Evolutionary conservation across 495 filamentous ascomycete genomes (phyloP).

Genomic region (Hypoxylon lienhwacheense): DNA sequence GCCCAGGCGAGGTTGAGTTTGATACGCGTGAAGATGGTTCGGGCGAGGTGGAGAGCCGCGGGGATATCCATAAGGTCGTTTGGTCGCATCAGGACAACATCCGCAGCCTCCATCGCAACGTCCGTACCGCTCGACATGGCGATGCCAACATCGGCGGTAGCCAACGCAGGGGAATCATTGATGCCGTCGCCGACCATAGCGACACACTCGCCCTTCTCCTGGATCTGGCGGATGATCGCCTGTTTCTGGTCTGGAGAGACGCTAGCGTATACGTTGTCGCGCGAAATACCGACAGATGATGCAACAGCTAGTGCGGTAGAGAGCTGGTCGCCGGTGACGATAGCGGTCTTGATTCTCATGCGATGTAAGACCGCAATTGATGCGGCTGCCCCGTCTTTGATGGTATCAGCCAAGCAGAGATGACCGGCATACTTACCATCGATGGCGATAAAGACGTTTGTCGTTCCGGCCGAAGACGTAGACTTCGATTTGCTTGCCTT

Average conservation of each 20-base stretch:
- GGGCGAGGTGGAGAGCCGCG: constrained; percentile 77
- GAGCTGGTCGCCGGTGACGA: constrained; percentile 91
- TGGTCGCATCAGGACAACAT: constrained; percentile 92
- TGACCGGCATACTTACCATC: constrained; percentile 76
- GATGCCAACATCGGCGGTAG: constrained; percentile 90
- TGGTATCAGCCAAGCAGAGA: constrained; percentile 80
- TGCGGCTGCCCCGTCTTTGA: constrained; percentile 85
- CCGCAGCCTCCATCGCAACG: constrained; percentile 96
- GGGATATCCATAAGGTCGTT: constrained; percentile 91
- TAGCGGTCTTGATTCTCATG: constrained; percentile 82
- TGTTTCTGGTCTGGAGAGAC: constrained; percentile 89
- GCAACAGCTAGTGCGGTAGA: constrained; percentile 83
- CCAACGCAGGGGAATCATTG: constrained; percentile 96
- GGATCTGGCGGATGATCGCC: constrained; percentile 74
- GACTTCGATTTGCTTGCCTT: constrained; percentile 45
- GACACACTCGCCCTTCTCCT: constrained; percentile 70
- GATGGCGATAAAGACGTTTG: constrained; percentile 89
- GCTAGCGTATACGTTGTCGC: constrained; percentile 73
- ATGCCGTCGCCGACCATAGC: constrained; percentile 99
- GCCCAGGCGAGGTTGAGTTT: constrained; percentile 92
- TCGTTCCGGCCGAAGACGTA: constrained; percentile 63
- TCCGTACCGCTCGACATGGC: constrained; percentile 91
- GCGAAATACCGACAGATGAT: constrained; percentile 75
- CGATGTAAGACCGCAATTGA: constrained; percentile 79
- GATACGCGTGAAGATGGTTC: constrained; percentile 87